phyloP scores from a whole-genome alignment of 495 filamentous ascomycete genomes.

The Xylaria bambusicola region DNA sequence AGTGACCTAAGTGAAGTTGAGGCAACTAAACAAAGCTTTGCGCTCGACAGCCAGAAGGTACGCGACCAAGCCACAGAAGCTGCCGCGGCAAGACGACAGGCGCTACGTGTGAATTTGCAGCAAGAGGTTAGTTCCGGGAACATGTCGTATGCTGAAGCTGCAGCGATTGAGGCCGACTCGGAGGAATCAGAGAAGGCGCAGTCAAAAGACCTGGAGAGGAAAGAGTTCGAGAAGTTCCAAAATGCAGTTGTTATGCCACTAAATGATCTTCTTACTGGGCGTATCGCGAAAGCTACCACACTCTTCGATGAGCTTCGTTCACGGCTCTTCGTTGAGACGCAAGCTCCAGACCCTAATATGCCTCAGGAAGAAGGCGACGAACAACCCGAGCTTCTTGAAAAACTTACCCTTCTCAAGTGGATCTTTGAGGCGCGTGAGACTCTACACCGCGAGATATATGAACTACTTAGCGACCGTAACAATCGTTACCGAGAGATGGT shows the following conservation, averaged over 20 bases:
- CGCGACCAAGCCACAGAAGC: constrained; percentile 45
- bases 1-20: constrained; percentile 75
- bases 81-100: constrained; percentile 44
- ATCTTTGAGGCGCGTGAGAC: constrained; percentile 91
- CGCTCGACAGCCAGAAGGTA: constrained; percentile 42
- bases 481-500: constrained; percentile 82
- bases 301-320: constrained; percentile 71
- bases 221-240: constrained; percentile 77
- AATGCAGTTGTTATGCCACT: constrained; percentile 73
- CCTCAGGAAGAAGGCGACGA: constrained; percentile 95
- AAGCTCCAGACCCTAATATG: constrained; percentile 70
- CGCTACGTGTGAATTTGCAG: constrained; percentile 63
- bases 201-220: constrained; percentile 63
- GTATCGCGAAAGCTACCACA: constrained; percentile 62
- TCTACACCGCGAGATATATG: constrained; percentile 80
- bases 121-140: constrained; percentile 70
- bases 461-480: constrained; percentile 80
- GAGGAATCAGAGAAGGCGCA: constrained; percentile 64
- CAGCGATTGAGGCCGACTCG: constrained; percentile 67
- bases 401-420: constrained; percentile 94
- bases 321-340: constrained; percentile 72
- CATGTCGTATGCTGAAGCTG: constrained; percentile 79
- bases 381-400: constrained; percentile 90
- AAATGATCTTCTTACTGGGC: constrained; percentile 67
- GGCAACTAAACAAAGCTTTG: constrained; percentile 63